Evolutionary conservation across 1,284 basidiomycete genomes (phyloP), one percentile per base, ranked within the genome.

Genomic region (Chalciporus sp.): DNA sequence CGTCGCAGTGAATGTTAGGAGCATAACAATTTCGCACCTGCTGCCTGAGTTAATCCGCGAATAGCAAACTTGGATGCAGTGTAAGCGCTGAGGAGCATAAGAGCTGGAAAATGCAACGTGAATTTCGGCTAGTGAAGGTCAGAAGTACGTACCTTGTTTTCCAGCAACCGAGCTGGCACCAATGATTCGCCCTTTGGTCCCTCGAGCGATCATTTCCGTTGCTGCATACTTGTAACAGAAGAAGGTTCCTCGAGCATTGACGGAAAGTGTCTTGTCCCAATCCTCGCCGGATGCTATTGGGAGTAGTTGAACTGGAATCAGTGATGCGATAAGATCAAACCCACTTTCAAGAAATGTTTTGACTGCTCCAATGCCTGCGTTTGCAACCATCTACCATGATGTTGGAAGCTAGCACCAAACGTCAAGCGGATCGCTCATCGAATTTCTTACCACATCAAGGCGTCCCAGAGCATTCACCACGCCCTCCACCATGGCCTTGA

Each of bases 151-250:
- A 23, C 23, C 3, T 23, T 37, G 41, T 46, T 62, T 68, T 0
- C 70, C 71, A 0, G 28, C 17, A 0, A 52, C 0, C 2, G 69
- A 73, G 9, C 62, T 67, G 5, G 67, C 63, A 4, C 69, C 74
- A 14, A 77, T 70, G 19, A 77, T 68, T 8, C 72, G 56, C 5
- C 76, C 76, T 3, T 74, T 73, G 17, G 59, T 61, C 33, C 71
- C 73, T 60, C 74, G 73, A 49, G 55, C 53, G 46, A 74, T 64
- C 71, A 74, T 71, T 33, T 70, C 67, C 7, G 45, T 42, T 16
- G 70, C 74, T 3, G 71, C 73, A 14, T 70, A 60, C 49, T 68
- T 69, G 47, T 70, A 72, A 61, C 68, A 73, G n/a, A 67, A 54
- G 23, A 69, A 59, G 8, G 63, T 41, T 7, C 69, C 69, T n/a